Percentiles rank a stretch among this genome's conserved stretches.
These are phyloP conservation scores for Candida taoyuanica DNA, from an alignment of 805 yeast species.

Conservation along the genomic window DNA sequence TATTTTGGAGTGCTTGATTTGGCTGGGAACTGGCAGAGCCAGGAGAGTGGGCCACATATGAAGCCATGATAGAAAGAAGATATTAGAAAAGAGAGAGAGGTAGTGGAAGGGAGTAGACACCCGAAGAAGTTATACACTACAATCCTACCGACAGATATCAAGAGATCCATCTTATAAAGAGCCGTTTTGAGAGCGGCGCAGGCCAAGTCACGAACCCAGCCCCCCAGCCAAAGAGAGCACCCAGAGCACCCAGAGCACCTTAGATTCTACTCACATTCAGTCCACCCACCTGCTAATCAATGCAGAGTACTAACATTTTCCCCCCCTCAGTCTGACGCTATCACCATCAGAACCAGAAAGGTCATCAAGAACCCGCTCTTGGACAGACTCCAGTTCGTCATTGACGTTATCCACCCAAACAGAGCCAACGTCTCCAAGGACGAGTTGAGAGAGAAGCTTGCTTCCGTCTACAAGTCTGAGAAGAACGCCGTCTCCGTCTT, in stretches of 20 bases:
- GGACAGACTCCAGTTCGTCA: conserved; percentile 99
- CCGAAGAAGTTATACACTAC: too few species aligned
- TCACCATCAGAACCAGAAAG: conserved; percentile 98
- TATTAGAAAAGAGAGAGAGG: too few species aligned
- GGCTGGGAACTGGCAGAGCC: neutral
- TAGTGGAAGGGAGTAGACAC: too few species aligned
- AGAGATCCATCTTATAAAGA: too few species aligned
- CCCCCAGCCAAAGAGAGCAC: too few species aligned
- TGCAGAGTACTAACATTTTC: conserved; percentile 24
- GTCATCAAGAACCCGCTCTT: conserved; percentile 98
- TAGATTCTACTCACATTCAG: neutral
- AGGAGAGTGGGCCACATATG: too few species aligned
- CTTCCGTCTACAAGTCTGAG: conserved; percentile 85
- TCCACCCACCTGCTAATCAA: neutral
- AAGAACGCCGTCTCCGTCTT: conserved; percentile 95
- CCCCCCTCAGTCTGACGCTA: conserved; percentile 83
- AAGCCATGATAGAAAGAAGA: too few species aligned
- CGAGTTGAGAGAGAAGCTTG: conserved; percentile 93
- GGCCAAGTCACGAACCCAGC: too few species aligned
- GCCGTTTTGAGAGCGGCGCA: too few species aligned
- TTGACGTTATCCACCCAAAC: conserved; percentile 99
- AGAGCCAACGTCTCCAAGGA: conserved; percentile 98
- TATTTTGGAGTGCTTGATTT: too few species aligned
- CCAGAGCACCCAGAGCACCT: neutral
- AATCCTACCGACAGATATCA: too few species aligned